A percentile compares a stretch with the other conserved stretches of the same genome.
These are phyloP conservation scores for Prunus yedoensis DNA, from an alignment of 331 rosid genomes.

Conservation along the genomic window DNA sequence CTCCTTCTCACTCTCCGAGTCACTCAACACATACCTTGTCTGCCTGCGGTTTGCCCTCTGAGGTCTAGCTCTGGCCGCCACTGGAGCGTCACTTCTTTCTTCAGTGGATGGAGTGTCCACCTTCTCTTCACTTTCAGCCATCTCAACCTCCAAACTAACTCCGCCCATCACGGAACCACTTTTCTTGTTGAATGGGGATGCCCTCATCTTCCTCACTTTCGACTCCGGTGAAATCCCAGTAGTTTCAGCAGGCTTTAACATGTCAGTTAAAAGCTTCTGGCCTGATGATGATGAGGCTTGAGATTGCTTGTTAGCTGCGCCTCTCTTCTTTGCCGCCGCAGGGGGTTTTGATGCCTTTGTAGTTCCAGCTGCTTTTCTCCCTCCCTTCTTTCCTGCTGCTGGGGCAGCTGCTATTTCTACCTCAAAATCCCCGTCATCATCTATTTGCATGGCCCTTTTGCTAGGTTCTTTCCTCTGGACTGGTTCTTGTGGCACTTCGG, in stretches of 20 bases:
- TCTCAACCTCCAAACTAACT: constrained; percentile 32
- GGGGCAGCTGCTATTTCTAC: constrained; percentile 27
- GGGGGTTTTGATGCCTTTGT: constrained; percentile 46
- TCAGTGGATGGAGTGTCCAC: constrained; percentile 39
- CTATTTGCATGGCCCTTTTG: constrained; percentile 31
- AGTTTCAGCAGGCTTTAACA: constrained; percentile 54
- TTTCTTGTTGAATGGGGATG: constrained; percentile 80
- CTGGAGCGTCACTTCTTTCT: constrained; percentile 40
- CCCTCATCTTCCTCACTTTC: constrained; percentile 90
- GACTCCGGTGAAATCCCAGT: constrained; percentile 67
- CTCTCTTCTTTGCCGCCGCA: constrained; percentile 47
- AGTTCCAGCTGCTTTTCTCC: constrained; percentile 56
- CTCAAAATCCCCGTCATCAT: constrained; percentile 38
- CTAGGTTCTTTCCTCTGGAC: constrained; percentile 50
- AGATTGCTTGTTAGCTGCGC: constrained; percentile 36
- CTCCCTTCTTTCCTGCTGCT: constrained; percentile 48
- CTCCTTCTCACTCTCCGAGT: constrained; percentile 52
- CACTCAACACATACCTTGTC: constrained; percentile 57
- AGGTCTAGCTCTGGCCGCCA: constrained; percentile 55
- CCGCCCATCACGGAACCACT: constrained; percentile 63
- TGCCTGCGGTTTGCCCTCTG: constrained; percentile 54
- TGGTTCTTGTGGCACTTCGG: constrained; percentile 49
- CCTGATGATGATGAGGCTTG: constrained; percentile 34
- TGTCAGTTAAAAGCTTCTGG: constrained; percentile 66
- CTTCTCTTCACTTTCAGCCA: constrained; percentile 31